phyloP scores from a whole-genome alignment of 176 grass and related monocot genomes.

The Oryza meridionalis region DNA sequence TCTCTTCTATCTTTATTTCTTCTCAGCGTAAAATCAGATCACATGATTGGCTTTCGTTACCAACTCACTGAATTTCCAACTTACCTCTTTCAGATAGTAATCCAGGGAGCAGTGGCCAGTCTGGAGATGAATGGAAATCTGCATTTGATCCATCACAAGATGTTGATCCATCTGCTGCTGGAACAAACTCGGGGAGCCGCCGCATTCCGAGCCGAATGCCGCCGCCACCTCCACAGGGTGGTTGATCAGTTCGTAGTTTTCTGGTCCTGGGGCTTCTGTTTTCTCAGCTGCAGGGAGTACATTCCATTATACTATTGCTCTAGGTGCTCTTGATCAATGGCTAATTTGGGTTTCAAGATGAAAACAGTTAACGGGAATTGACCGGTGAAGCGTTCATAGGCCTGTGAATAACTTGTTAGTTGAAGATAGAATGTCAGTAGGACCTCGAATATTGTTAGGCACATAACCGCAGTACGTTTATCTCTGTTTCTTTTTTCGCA shows the following conservation, averaged over 20 bases:
- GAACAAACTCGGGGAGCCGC: constrained; percentile 39
- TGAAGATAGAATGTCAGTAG: neutral
- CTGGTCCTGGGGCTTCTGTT: neutral
- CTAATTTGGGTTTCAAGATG: constrained; percentile 23
- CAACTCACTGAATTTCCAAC: neutral
- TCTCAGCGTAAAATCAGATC: neutral
- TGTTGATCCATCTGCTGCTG: neutral
- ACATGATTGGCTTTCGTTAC: neutral
- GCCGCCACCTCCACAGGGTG: constrained; percentile 51
- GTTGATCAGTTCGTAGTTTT: constrained; percentile 13
- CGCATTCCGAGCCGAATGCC: constrained; percentile 58
- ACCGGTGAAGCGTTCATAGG: neutral
- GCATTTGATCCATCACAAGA: constrained; percentile 55
- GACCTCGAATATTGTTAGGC: neutral
- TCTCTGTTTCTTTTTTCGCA: neutral
- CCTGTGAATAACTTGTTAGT: neutral
- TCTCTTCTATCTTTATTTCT: neutral
- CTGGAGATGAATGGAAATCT: constrained; percentile 73
- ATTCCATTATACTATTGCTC: neutral
- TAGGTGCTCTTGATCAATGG: neutral
- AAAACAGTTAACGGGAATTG: neutral
- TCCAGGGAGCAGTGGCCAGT: constrained; percentile 31
- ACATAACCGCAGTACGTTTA: neutral
- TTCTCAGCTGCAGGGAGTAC: neutral
- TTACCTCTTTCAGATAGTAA: constrained; percentile 55